A percentile compares a stretch with the other conserved stretches of the same genome.
phyloP scores from a whole-genome alignment of 495 filamentous ascomycete genomes.

The Podospora sp. region DNA sequence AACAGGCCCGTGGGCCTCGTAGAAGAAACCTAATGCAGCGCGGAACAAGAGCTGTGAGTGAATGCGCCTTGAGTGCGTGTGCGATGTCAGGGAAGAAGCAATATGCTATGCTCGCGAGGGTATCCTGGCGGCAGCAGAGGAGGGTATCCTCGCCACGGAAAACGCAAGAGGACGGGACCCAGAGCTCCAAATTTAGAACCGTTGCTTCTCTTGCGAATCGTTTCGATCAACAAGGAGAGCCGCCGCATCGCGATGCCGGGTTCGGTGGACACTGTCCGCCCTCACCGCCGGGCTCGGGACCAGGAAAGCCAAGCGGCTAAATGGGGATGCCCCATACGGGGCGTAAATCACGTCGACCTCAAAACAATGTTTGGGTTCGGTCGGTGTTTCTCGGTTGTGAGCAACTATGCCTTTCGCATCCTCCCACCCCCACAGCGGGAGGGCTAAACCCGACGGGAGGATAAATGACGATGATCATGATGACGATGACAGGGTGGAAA shows the following conservation, averaged over 20 bases:
- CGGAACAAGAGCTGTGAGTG: conserved; percentile 16
- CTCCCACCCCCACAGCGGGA: background rate
- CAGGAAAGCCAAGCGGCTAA: conserved; percentile 7
- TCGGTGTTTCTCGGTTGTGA: background rate
- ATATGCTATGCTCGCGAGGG: background rate
- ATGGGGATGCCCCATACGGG: background rate
- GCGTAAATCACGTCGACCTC: conserved; percentile 14
- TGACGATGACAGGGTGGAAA: background rate
- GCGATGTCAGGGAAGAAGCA: background rate
- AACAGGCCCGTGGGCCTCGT: conserved; percentile 18
- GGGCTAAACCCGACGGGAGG: too few relatives aligned
- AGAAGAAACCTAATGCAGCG: conserved; percentile 23
- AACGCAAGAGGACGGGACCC: background rate
- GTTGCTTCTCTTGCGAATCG: background rate
- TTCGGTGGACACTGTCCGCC: background rate
- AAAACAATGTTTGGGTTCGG: conserved; percentile 17
- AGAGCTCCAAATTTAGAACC: background rate
- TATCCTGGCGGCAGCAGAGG: background rate
- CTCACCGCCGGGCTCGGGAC: background rate
- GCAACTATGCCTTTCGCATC: background rate
- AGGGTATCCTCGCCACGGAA: background rate
- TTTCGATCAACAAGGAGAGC: background rate
- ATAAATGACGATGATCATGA: background rate
- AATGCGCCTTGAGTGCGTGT: background rate
- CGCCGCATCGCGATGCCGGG: background rate